Conservation (phyloP, 805 yeast species). For the Teunomyces panamensis region DNA sequence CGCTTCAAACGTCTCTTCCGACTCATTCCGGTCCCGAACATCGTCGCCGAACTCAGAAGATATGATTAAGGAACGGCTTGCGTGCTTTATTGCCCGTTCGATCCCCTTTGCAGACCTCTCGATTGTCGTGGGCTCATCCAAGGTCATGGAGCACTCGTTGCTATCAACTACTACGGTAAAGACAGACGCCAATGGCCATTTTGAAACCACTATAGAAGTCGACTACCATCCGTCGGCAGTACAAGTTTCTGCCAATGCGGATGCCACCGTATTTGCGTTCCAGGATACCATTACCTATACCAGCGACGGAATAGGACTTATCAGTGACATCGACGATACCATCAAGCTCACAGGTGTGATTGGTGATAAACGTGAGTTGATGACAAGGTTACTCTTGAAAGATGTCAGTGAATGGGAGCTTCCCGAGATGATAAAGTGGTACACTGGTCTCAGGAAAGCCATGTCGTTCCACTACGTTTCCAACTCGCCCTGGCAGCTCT, state of each 20-base stretch:
- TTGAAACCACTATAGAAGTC: constrained; percentile 51
- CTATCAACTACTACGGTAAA: constrained; percentile 28
- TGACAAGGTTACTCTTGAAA: constrained; percentile 72
- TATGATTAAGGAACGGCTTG: constrained; percentile 59
- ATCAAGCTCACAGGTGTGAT: constrained; percentile 86
- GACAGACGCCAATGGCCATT: constrained; percentile 70
- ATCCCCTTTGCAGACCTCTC: constrained; percentile 55
- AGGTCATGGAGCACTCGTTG: constrained; percentile 22
- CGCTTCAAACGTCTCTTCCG: constrained; percentile 1
- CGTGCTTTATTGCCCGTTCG: constrained; percentile 67
- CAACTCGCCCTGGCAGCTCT: constrained; percentile 92
- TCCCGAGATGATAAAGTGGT: constrained; percentile 76
- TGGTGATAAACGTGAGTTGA: constrained; percentile 80
- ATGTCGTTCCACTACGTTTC: constrained; percentile 89
- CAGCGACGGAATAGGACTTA: constrained; percentile 60
- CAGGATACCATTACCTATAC: constrained; percentile 45
- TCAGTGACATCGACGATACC: constrained; percentile 94
- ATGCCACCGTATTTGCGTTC: constrained; percentile 47
- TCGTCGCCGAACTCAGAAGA: constrained; percentile 33
- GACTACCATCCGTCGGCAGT: constrained; percentile 60
- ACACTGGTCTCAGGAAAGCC: constrained; percentile 41
- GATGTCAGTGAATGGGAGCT: constrained; percentile 67
- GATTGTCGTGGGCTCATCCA: constrained; percentile 55
- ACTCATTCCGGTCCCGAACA: background rate
- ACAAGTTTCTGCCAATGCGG: constrained; percentile 46